Evolutionary conservation across 192 early-diverging fungal genomes (phyloP).

Genomic region (Pecoramyces ruminantium): DNA sequence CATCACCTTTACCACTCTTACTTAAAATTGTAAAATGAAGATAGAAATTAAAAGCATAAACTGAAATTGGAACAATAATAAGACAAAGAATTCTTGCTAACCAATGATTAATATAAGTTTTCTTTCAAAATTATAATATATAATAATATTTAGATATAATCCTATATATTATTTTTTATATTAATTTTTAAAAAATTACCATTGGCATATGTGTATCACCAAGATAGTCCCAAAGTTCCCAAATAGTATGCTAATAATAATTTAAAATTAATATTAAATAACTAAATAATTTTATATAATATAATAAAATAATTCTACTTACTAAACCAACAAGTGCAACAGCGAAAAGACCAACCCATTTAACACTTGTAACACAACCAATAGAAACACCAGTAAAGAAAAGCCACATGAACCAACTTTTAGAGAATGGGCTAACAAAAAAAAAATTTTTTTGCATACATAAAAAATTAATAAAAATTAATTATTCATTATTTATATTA

Average conservation of each 20-base stretch:
- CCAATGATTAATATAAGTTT: neutral
- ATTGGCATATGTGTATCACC: neutral
- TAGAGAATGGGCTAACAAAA: neutral
- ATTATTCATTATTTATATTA: no score
- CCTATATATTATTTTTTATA: no score
- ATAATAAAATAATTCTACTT: neutral
- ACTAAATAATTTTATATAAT: neutral
- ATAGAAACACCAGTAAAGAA: neutral
- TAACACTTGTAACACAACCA: slow-evolving; percentile 23
- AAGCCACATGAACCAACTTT: neutral
- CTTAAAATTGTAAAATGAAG: neutral
- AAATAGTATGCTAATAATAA: neutral
- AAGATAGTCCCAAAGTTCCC: neutral
- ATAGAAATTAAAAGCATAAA: neutral
- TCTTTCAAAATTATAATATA: neutral
- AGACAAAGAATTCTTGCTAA: neutral
- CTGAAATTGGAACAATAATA: neutral
- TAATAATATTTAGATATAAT: no score
- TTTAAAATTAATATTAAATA: neutral
- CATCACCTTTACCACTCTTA: slow-evolving; percentile 61
- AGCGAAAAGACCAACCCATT: slow-evolving; percentile 92
- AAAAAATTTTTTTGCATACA: neutral
- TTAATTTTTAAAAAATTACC: neutral
- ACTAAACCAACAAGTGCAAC: slow-evolving; percentile 30
- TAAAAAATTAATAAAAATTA: no score